Conservation (phyloP, 495 filamentous ascomycete genomes). For the Penicillium dipodomyicola region DNA sequence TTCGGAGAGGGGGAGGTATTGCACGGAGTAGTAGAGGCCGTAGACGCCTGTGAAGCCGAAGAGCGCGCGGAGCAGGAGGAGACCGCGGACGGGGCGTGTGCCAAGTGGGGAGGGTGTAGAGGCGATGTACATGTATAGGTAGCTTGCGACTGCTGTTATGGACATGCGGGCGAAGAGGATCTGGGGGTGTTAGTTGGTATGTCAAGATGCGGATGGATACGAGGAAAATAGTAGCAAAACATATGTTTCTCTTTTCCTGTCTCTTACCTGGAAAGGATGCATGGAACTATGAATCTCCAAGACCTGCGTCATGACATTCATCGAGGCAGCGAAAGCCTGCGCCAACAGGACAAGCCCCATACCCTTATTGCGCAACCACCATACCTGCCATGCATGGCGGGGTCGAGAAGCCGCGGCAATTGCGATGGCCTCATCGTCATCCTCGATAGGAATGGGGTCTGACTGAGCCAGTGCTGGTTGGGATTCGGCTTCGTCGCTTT, state of each 20-base stretch:
- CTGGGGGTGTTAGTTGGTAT: slow-evolving; percentile 24
- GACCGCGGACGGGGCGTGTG: slow-evolving; percentile 55
- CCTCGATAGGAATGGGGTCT: slow-evolving; percentile 24
- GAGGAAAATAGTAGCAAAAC: background rate
- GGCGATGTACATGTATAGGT: slow-evolving; percentile 72
- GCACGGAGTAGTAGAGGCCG: slow-evolving; percentile 75
- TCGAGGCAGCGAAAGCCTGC: slow-evolving; percentile 81
- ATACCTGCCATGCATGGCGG: slow-evolving; percentile 29
- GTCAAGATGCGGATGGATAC: background rate
- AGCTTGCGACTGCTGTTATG: slow-evolving; percentile 66
- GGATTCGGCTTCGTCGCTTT: slow-evolving; percentile 13
- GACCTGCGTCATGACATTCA: slow-evolving; percentile 82
- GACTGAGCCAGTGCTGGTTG: slow-evolving; percentile 16
- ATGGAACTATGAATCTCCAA: slow-evolving; percentile 72
- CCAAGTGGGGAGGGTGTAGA: slow-evolving; percentile 71
- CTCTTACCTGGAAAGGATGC: slow-evolving; percentile 76
- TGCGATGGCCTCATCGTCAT: slow-evolving; percentile 3
- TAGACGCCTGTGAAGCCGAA: slow-evolving; percentile 86
- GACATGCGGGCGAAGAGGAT: slow-evolving; percentile 84
- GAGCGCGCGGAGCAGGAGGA: slow-evolving; percentile 68
- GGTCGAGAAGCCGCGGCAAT: slow-evolving; percentile 13
- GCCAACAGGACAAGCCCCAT: slow-evolving; percentile 69
- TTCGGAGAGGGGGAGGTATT: slow-evolving; percentile 85
- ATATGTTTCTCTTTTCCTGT: background rate
- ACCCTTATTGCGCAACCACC: slow-evolving; percentile 65